Conservation (phyloP, 768 basidiomycete genomes). For the Agrocybe praecox region DNA sequence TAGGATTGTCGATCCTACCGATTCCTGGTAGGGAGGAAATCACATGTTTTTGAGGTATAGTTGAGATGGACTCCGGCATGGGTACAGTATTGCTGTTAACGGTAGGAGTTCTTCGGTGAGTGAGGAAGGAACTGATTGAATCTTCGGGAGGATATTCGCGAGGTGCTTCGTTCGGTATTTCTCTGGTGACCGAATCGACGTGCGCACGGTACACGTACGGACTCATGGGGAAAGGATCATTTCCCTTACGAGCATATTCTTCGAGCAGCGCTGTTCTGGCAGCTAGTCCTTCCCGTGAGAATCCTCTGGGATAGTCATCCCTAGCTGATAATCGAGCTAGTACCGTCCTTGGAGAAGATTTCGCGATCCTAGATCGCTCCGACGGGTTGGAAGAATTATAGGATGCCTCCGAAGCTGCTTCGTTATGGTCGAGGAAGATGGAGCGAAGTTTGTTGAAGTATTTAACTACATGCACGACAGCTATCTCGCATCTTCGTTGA, state of each 20-base stretch:
- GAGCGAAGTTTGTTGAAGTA: background rate
- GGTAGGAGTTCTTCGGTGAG: background rate
- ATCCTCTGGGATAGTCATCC: background rate
- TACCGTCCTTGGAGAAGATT: too few species aligned
- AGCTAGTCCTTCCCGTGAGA: background rate
- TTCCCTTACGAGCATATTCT: background rate
- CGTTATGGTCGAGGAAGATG: background rate
- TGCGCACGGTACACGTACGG: background rate
- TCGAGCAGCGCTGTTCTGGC: background rate
- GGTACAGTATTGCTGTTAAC: background rate
- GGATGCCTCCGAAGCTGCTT: conserved; percentile 7
- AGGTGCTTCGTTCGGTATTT: background rate
- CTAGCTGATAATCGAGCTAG: background rate
- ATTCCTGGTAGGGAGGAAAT: conserved; percentile 10
- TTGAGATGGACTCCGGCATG: conserved; percentile 1
- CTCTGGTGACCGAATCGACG: background rate
- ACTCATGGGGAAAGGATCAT: background rate
- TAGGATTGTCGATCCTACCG: background rate
- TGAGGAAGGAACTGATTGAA: background rate
- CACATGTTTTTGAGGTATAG: conserved; percentile 2
- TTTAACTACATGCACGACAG: background rate
- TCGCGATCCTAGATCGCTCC: background rate
- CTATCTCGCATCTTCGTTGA: background rate
- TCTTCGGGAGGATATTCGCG: too few species aligned
- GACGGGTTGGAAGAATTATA: conserved; percentile 7